phyloP scores from a whole-genome alignment of 148 eudicot species.

The Linanthus parryae region DNA sequence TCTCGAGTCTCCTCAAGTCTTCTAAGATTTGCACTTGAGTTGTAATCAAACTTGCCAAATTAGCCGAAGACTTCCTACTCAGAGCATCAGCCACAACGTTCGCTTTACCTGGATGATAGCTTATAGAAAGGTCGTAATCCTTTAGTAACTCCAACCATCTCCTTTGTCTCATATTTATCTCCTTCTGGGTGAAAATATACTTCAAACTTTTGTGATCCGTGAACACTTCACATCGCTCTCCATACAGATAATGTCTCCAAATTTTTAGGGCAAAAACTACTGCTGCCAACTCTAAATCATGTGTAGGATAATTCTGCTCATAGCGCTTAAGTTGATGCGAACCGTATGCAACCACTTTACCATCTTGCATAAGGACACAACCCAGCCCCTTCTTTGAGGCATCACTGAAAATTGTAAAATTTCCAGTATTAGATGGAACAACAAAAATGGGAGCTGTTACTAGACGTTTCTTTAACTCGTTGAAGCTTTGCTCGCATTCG shows the following conservation, averaged over 20 bases:
- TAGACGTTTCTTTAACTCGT: background rate
- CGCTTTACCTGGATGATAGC: too few relatives aligned
- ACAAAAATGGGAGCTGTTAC: background rate
- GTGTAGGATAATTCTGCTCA: background rate
- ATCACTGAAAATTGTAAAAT: background rate
- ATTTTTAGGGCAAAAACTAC: background rate
- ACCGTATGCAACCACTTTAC: background rate
- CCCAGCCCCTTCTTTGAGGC: background rate
- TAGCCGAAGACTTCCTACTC: too few relatives aligned
- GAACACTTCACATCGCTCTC: background rate
- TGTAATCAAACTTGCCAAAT: too few relatives aligned
- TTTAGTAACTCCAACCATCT: too few relatives aligned
- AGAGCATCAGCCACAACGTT: too few relatives aligned
- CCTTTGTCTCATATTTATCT: too few relatives aligned
- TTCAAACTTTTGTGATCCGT: background rate
- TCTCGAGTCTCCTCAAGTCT: too few relatives aligned
- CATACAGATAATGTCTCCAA: background rate
- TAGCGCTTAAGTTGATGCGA: background rate
- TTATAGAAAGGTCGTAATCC: too few relatives aligned
- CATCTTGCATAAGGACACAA: background rate
- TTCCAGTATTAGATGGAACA: background rate
- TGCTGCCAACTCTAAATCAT: background rate
- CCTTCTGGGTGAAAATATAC: too few relatives aligned
- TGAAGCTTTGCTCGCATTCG: background rate
- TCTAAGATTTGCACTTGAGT: too few relatives aligned